phyloP scores from a whole-genome alignment of 306 rosid genomes.

The Pachyrhizus erosus region DNA sequence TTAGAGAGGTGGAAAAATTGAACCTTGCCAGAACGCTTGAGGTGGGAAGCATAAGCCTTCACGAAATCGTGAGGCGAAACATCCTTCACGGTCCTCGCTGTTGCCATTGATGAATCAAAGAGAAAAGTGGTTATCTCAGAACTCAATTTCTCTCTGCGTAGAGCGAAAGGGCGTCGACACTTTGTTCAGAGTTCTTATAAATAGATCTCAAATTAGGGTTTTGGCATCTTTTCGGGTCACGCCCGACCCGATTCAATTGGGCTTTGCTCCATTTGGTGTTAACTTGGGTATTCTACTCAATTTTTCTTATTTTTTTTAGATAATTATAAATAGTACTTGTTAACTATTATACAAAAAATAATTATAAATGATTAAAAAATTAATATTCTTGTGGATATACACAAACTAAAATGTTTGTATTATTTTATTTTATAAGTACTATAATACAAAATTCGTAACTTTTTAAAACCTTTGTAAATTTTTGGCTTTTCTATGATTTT shows the following conservation, averaged over 20 bases:
- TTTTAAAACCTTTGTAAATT: too few species aligned
- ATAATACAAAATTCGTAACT: too few species aligned
- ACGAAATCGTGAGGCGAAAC: slow-evolving; percentile 81
- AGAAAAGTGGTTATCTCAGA: neutral
- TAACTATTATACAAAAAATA: too few species aligned
- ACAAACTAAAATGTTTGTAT: too few species aligned
- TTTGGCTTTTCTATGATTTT: too few species aligned
- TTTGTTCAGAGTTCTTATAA: neutral
- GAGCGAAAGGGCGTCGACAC: neutral
- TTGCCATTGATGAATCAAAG: slow-evolving; percentile 42
- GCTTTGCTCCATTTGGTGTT: neutral
- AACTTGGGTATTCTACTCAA: neutral
- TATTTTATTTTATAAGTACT: neutral
- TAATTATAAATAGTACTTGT: too few species aligned
- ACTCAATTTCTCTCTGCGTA: neutral
- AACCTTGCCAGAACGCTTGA: slow-evolving; percentile 74
- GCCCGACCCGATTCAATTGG: slow-evolving; percentile 10
- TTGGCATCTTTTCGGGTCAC: neutral
- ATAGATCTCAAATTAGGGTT: slow-evolving; percentile 28
- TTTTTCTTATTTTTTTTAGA: neutral
- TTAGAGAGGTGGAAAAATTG: neutral
- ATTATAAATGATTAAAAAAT: too few species aligned
- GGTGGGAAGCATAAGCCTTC: slow-evolving; percentile 77
- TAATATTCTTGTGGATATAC: too few species aligned
- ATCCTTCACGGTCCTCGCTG: slow-evolving; percentile 68